A percentile compares a stretch with the other conserved stretches of the same genome.
These are phyloP conservation scores for Chlorella sp. DNA, from an alignment of 139 green algal species.

Conservation along the genomic window DNA sequence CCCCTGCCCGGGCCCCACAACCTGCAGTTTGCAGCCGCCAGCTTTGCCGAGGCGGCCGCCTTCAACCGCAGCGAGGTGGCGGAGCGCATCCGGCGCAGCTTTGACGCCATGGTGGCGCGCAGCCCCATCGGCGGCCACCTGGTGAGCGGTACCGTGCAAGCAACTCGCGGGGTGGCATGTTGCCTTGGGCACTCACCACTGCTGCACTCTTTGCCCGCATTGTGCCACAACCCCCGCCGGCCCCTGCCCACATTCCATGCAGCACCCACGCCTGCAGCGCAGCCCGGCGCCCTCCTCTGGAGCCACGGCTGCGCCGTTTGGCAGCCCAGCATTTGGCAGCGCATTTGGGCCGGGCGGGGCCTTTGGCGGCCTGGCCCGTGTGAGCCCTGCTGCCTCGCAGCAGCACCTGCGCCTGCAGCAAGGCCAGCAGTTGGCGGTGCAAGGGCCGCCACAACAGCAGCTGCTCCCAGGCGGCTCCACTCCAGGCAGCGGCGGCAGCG, in stretches of 20 bases:
- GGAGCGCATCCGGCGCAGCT: slow-evolving; percentile 38
- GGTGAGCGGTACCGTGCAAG: slow-evolving; percentile 4
- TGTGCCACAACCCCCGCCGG: neutral
- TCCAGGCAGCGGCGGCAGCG: neutral
- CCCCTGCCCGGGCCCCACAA: neutral
- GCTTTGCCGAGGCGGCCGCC: neutral
- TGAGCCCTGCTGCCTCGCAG: too few species aligned
- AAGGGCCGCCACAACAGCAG: neutral
- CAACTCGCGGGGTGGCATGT: too few species aligned
- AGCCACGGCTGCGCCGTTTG: neutral
- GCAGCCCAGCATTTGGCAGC: neutral
- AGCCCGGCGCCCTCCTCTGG: neutral
- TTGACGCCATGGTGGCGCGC: slow-evolving; percentile 38
- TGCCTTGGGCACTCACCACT: too few species aligned
- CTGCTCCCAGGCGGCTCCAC: too few species aligned
- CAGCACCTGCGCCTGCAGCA: too few species aligned
- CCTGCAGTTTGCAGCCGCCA: slow-evolving; percentile 4
- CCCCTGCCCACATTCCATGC: neutral
- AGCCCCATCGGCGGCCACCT: slow-evolving; percentile 30
- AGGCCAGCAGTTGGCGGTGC: too few species aligned
- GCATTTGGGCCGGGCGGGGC: too few species aligned
- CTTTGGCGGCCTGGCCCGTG: neutral
- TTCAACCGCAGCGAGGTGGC: slow-evolving; percentile 48
- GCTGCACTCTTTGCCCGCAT: neutral
- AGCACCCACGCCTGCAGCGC: neutral